Base-by-base conservation (phyloP, 192 early-diverging fungal species). In the Endogone sp. region DNA sequence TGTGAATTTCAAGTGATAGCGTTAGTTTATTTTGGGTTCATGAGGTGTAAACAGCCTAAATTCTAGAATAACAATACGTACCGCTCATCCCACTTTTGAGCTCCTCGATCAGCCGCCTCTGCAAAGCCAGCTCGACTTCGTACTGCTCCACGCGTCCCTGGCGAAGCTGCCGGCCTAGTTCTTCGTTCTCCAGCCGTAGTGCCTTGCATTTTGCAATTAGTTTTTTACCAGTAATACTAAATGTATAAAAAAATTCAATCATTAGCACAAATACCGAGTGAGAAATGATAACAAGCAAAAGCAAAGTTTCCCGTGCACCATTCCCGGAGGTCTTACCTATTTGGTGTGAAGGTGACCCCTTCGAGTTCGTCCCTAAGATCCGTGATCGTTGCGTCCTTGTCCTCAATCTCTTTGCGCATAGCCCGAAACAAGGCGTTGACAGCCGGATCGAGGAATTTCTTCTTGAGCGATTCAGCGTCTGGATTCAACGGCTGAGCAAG, bases 371-470 rank as follows among this genome's bases (percentile, higher is more conserved):
- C 26, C 62, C 64, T 63, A 56, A 69, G 64, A 26, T 61, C 32
- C 23, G 69, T 60, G 29, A 75, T 66, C 3, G 63, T 30, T 4
- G 61, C 70, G 26, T 64, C 25, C 62, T 71, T 71, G 20, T 70
- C 73, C n/a, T 75, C 69, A 24, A 75, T 13, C 11, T 75, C 68
- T 30, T 75, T 66, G 56, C 66, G 69, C 64, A 75, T 63, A 6
- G 67, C 70, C n/a, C 62, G 29, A 55, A 75, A 71, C 61, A 75
- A 62, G 22, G 54, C 30, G 63, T 71, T 65, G 49, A 71, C 69
- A 22, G 73, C 73, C 24, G 73, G 73, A 28, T 75, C 73, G 27
- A 75, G 62, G 44, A 71, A 71, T 29, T 49, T 49, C 37, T 49
- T 49, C 37, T 49, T 49, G 37, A 49, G 37, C 37, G 37, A 49